phyloP scores from a whole-genome alignment of 192 early-diverging fungal species.

The Blastocladiella britannica region DNA sequence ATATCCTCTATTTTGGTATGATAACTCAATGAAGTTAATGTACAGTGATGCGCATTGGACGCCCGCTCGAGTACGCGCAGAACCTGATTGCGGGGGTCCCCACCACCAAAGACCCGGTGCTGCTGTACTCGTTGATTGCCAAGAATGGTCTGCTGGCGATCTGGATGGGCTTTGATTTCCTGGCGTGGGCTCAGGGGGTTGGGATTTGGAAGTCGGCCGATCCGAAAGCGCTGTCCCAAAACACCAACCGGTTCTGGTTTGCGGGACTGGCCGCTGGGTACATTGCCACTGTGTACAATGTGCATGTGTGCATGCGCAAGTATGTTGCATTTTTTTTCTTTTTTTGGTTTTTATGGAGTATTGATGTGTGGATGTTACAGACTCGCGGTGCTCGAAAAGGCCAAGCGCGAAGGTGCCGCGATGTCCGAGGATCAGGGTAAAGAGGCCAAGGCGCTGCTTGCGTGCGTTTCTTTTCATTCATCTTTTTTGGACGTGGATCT shows the following conservation, averaged over 20 bases:
- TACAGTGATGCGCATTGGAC: conserved; percentile 44
- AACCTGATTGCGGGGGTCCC: conserved; percentile 25
- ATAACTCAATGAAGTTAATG: conserved; percentile 2
- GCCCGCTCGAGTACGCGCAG: conserved; percentile 44
- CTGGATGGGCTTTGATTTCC: conserved; percentile 1
- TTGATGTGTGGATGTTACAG: conserved; percentile 12
- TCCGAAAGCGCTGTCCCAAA: conserved; percentile 35
- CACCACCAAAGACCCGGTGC: conserved; percentile 33
- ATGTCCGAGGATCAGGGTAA: conserved; percentile 17
- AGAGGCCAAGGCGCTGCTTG: background rate
- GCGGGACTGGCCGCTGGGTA: conserved; percentile 37
- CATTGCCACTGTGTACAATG: conserved; percentile 39
- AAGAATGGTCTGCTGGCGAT: background rate
- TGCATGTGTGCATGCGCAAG: conserved; percentile 18
- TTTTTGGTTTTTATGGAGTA: too few species aligned
- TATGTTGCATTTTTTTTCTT: too few species aligned
- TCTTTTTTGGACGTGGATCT: conserved; percentile 1
- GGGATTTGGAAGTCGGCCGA: conserved; percentile 39
- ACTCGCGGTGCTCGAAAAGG: conserved; percentile 12
- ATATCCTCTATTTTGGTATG: background rate
- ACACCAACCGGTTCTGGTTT: conserved; percentile 46
- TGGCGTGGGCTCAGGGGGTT: conserved; percentile 24
- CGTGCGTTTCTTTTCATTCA: background rate
- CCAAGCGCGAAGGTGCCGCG: conserved; percentile 16
- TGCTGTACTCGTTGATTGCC: background rate